Base-by-base conservation (phyloP, 2,329 filamentous ascomycete genomes). In the Lizonia empirigonia region DNA sequence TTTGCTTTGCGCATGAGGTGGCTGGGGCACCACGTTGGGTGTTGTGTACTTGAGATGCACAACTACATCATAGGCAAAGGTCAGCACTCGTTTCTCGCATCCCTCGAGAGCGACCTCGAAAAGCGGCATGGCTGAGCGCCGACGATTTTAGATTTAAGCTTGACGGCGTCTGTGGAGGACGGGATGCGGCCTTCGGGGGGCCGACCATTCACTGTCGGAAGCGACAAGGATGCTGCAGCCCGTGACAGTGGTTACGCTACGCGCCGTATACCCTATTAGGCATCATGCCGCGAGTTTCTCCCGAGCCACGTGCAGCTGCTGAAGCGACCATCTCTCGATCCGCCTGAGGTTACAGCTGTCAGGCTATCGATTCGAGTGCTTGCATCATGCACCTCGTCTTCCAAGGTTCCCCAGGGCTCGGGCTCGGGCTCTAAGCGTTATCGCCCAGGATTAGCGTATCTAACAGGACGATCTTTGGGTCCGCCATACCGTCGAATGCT, bases 181-280 rank as follows among this genome's bases (percentile, higher is more conserved):
- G 51, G 61, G 54, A 58, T 36, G 58, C 53, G 53, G 35, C 61
- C 58, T 23, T 47, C 34, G 38, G 57, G 55, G 56, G 46, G 44
- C 49, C 58, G 56, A 52, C 51, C 55, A 53, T 55, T 55, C 44
- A 61, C 46, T 55, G 50, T 34, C 49, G 47, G n/a, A 30, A 37
- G 18, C 8, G 2, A 20, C 10, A 19, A 30, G 44, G 44, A 15
- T 26, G 22, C 12, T 7, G 47, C 35, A 41, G 40, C 44, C 47
- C 59, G 46, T 44, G 30, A 35, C 30, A 33, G 37, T 35, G 46
- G 55, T 56, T 45, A 49, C 47, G 54, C 50, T 49, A 52, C 55
- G 49, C 42, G 38, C 18, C 44, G 50, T 35, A 40, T 38, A 20
- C 32, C 42, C 16, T 32, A 50, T 49, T 52, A 44, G 50, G 50